Base-by-base conservation (phyloP, 1,284 basidiomycete species). In the Rugosomyces carneus region DNA sequence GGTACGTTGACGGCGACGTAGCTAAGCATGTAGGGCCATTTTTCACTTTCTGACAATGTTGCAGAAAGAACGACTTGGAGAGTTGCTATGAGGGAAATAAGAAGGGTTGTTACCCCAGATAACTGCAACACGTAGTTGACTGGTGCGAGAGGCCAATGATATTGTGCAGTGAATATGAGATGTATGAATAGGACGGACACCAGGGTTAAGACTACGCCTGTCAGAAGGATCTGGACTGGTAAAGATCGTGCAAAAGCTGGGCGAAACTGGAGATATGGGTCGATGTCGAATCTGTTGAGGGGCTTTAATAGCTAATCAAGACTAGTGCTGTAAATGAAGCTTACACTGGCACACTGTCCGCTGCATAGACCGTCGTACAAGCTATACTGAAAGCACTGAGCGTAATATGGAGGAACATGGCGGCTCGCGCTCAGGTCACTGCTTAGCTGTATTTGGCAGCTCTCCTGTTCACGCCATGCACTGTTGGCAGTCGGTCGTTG, bases 21-120 rank as follows among this genome's bases (percentile, higher is more conserved):
- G 52, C 86, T 87, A 44, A 98, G 81, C 84, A 93, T 94, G 65
- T 93, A 97, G 0, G 95, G 95, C 90, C 93, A 97, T 26, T 68
- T 67, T 54, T 79, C 73, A 51, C 86, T 90, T 53, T 87, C 79
- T 1, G 70, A 53, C 3, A 78, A 65, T 2, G 84, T 72, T 2
- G 76, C 69, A 0, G 73, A 62, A 5, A 96, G 73, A 27, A 95
- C 75, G 57, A 93, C 78, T 57, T 81, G 77, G 44, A 93, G 69
- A 1, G 85, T 88, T n/a, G 88, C 85, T 42, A 84, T 75, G 46
- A 86, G 75, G 16, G 83, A 84, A 23, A 86, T 75, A 39, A 96
- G 76, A 16, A 96, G 81, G 11, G 87, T 83, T 39, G 80, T 69
- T 19, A 93, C 89, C 20, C 89, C 89, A 1, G 82, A 79, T 10